Conservation (phyloP, 192 early-diverging fungal genomes). For the Rhizoclosmatium globosum region DNA sequence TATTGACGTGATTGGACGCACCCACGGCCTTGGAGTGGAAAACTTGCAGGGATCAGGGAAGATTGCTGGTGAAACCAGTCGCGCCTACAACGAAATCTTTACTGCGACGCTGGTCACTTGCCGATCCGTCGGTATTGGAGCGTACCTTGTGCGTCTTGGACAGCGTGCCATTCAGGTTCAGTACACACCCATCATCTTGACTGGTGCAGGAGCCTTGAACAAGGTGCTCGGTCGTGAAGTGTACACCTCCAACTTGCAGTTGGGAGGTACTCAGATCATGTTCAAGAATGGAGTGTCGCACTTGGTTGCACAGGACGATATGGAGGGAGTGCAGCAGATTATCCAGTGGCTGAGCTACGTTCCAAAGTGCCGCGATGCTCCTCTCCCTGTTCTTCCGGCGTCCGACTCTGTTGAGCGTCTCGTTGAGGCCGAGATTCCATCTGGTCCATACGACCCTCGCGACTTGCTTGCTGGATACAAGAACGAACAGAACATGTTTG, state of each 20-base stretch:
- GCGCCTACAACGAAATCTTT: conserved; percentile 98
- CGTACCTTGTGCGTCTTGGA: conserved; percentile 97
- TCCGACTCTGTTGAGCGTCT: conserved; percentile 83
- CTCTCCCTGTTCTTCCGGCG: conserved; percentile 60
- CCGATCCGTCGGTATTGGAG: conserved; percentile 96
- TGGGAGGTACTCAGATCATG: conserved; percentile 99
- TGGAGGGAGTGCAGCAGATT: conserved; percentile 91
- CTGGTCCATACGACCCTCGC: conserved; percentile 90
- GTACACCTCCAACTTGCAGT: conserved; percentile 96
- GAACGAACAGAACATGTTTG: conserved; percentile 72
- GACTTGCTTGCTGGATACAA: conserved; percentile 83
- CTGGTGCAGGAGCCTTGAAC: conserved; percentile 96
- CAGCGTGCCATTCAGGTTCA: conserved; percentile 98
- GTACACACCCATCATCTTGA: conserved; percentile 98
- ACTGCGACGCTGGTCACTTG: conserved; percentile 96
- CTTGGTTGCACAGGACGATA: conserved; percentile 94
- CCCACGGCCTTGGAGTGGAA: conserved; percentile 94
- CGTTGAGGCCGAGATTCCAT: conserved; percentile 81
- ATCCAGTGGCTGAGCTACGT: conserved; percentile 94
- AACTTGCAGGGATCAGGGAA: conserved; percentile 95
- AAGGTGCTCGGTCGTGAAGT: conserved; percentile 98
- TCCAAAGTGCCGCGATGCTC: conserved; percentile 75
- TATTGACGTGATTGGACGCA: conserved; percentile 84
- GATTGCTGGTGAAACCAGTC: conserved; percentile 97
- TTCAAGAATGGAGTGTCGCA: conserved; percentile 99